These are phyloP conservation scores for Phaffomyces opuntiae DNA, from an alignment of 805 yeast genomes.

Conservation along the genomic window DNA sequence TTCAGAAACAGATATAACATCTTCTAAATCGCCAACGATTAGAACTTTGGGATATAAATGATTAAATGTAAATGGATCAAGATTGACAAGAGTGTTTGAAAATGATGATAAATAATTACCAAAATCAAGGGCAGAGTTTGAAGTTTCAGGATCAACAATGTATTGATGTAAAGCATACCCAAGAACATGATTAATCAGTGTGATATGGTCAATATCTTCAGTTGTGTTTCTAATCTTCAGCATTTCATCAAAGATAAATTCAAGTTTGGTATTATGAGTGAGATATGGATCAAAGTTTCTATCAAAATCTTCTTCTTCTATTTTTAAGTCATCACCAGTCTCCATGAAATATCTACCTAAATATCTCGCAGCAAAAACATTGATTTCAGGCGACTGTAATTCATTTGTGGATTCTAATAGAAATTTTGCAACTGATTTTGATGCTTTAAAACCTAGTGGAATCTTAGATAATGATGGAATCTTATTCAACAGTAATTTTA, in stretches of 20 bases:
- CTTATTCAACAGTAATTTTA: conserved; percentile 10
- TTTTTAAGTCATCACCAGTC: conserved; percentile 12
- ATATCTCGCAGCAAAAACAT: conserved; percentile 14
- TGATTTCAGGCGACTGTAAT: neutral
- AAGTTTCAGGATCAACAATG: conserved; percentile 8
- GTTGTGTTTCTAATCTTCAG: conserved; percentile 12
- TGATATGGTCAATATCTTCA: conserved; percentile 13
- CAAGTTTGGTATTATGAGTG: conserved; percentile 19
- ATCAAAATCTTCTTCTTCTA: conserved; percentile 5
- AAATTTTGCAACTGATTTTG: conserved; percentile 10
- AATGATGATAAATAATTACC: conserved; percentile 11
- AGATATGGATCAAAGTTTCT: conserved; percentile 12
- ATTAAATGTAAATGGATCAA: conserved; percentile 14
- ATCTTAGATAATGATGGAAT: conserved; percentile 4
- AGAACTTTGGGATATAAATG: conserved; percentile 4
- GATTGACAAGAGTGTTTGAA: conserved; percentile 3
- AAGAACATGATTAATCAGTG: conserved; percentile 32
- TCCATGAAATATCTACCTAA: conserved; percentile 16
- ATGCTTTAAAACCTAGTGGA: conserved; percentile 6
- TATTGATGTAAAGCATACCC: conserved; percentile 32
- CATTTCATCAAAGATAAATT: conserved; percentile 25
- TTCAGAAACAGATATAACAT: neutral
- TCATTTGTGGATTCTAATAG: conserved; percentile 3
- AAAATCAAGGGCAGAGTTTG: conserved; percentile 8
- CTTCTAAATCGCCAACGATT: neutral